Evolutionary conservation across 129 eudicot species (phyloP), one percentile per base, ranked within the genome.

Genomic region (Helianthus tuberosus): DNA sequence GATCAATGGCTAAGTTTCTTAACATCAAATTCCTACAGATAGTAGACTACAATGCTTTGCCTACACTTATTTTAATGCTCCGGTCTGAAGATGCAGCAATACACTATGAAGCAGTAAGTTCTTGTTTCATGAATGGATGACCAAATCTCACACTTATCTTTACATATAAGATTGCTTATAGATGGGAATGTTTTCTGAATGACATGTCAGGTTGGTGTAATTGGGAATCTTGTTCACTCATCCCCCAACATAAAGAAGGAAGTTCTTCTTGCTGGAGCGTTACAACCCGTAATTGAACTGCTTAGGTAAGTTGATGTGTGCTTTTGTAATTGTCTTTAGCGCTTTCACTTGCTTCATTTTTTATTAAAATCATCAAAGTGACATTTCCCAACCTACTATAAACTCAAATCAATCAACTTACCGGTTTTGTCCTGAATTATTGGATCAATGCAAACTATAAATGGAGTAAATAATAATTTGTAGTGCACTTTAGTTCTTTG

Each of bases 1-100:
- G 61, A 64, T 14, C 38, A 25, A 39, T 44, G 60, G 50, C 44
- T 17, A 72, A 6, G 7, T 43, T 65, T 29, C 17, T 23, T 79
- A 79, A 64, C 20, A 8, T 65, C 41, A 5, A 51, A 15, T 15
- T 29, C 44, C 39, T 83, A 76, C 96, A 92, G 96, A 92, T 92
- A 77, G 98, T 92, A 60, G 98, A 89, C 70, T 92, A 91, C 85
- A 85, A 86, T 82, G 98, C 98, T 73, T 83, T 92, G 35, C 98
- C 98, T 1, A 83, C 86, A 25, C 96, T 92, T 53, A 84, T 92
- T 66, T 35, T 89, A 63, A 92, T 92, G 98, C 94, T 92, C n/a
- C 85, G 94, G 55, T 87, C 98, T 52, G 92, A 87, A 68, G 98
- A 92, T 87, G 81, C 96, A 75, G 89, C 89, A 55, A 89, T 92